These are phyloP conservation scores for Umbelopsis sp. DNA, from an alignment of 371 early-diverging fungal species.

Conservation along the genomic window DNA sequence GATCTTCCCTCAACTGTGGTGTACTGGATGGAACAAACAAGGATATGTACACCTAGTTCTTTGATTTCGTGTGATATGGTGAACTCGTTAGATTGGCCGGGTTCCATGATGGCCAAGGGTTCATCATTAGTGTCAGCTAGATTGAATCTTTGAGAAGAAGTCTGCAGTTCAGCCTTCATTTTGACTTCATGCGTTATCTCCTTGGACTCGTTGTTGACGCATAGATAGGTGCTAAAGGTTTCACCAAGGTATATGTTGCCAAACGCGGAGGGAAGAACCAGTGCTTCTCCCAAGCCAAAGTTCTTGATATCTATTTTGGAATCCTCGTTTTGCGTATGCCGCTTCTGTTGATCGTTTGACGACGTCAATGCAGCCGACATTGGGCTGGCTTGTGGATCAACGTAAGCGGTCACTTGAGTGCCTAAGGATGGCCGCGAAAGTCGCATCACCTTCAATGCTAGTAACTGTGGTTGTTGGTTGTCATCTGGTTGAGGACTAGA, in stretches of 20 bases:
- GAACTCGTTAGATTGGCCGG: constrained; percentile 69
- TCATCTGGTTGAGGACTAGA: constrained; percentile 37
- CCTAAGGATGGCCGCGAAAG: constrained; percentile 81
- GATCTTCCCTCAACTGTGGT: constrained; percentile 61
- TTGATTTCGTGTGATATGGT: constrained; percentile 91
- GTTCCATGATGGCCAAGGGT: constrained; percentile 40
- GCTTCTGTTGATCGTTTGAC: constrained; percentile 19
- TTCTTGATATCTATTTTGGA: constrained; percentile 51
- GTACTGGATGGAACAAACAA: constrained; percentile 90
- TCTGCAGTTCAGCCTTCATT: constrained; percentile 88
- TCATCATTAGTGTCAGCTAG: constrained; percentile 66
- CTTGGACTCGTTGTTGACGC: constrained; percentile 82
- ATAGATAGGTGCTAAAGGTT: constrained; percentile 80
- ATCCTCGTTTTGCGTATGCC: constrained; percentile 10
- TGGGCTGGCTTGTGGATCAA: constrained; percentile 35
- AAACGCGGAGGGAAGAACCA: constrained; percentile 72
- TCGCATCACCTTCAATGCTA: constrained; percentile 92
- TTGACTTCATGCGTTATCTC: constrained; percentile 68
- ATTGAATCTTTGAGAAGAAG: constrained; percentile 75
- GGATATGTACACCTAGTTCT: constrained; percentile 90
- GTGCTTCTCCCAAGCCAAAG: constrained; percentile 66
- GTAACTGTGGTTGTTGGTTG: constrained; percentile 59
- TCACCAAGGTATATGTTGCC: constrained; percentile 96
- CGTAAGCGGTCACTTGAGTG: constrained; percentile 53
- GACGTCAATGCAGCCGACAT: constrained; percentile 19